Base-by-base conservation (phyloP, 305 asterid species). In the Fraxinus ornus region DNA sequence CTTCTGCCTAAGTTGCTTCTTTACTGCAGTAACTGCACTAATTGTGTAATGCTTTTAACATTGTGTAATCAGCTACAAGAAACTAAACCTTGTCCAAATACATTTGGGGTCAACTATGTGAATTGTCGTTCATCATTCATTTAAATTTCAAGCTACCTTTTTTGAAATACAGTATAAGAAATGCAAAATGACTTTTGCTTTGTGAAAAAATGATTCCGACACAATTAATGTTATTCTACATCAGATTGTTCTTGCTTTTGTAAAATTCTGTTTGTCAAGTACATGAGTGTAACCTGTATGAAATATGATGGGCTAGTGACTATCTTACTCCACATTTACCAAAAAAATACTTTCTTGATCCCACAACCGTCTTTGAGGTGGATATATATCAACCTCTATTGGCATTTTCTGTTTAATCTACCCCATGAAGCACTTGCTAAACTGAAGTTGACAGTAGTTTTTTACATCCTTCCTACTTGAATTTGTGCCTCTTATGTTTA, bases 181-280 rank as follows among this genome's bases (percentile, higher is more conserved):
- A 41, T 24, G 26, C 57, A 21, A 1, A 30, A 28, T 76, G 57
- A 30, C 52, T 47, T n/a, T 22, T 12, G 52, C 57, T 72, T 7
- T 19, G 13, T 47, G 30, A 33, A 55, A 64, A 60, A 21, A 22
- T 33, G 32, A 74, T 62, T 28, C 78, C 62, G 47, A 26, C 49
- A 3, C 13, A 73, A 82, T 10, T 26, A 64, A 47, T 49, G 71
- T 35, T 22, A 37, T 62, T 62, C 80, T 74, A 12, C 15, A 37
- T 52, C 35, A 41, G 37, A 76, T 76, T 76, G 79, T 13, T 22
- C 66, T 22, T 76, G 78, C 52, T 76, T 44, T 22, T 76, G 78
- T 71, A 19, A 66, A 79, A 57, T 37, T 71, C 28, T 10, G 15
- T 32, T n/a, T 3, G 39, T 17, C 70, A 74, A 75, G 33, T 10